phyloP scores from a whole-genome alignment of 768 basidiomycete genomes.

The Vararia minispora region DNA sequence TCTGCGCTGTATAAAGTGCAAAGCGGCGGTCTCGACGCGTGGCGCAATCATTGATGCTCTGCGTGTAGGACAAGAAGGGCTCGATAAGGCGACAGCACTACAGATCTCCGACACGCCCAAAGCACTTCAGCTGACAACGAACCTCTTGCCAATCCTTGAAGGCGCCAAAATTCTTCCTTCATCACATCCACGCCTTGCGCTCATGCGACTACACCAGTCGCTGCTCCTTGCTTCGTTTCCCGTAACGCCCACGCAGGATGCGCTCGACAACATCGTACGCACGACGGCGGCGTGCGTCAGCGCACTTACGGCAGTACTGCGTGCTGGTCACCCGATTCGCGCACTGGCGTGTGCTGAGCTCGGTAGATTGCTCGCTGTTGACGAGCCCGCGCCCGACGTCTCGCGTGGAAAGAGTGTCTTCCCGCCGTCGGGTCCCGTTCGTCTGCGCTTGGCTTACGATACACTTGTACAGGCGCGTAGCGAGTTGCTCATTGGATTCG shows the following conservation, averaged over 20 bases:
- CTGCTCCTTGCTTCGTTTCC: slow-evolving; percentile 48
- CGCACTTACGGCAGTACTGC: slow-evolving; percentile 44
- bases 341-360: slow-evolving; percentile 69
- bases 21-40: slow-evolving; percentile 32
- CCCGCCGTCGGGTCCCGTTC: slow-evolving; percentile 56
- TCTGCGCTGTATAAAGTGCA: slow-evolving; percentile 46
- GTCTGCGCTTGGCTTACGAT: slow-evolving; percentile 54
- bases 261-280: slow-evolving; percentile 53
- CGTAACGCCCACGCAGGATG: slow-evolving; percentile 29
- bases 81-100: slow-evolving; percentile 57
- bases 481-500: slow-evolving; percentile 65
- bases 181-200: slow-evolving; percentile 66
- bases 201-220: slow-evolving; percentile 60
- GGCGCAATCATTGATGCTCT: slow-evolving; percentile 51
- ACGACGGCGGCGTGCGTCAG: slow-evolving; percentile 40
- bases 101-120: slow-evolving; percentile 33
- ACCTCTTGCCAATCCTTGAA: slow-evolving; percentile 52
- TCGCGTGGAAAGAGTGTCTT: slow-evolving; percentile 22
- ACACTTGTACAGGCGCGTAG: slow-evolving; percentile 49
- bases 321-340: slow-evolving; percentile 63
- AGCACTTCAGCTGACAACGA: slow-evolving; percentile 47
- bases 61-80: slow-evolving; percentile 60
- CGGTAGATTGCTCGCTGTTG: slow-evolving; percentile 71
- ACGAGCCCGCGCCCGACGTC: slow-evolving; percentile 46
- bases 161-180: slow-evolving; percentile 51